Evolutionary conservation across 441 rosid genomes (phyloP).

Genomic region (Adansonia rubrostipa): DNA sequence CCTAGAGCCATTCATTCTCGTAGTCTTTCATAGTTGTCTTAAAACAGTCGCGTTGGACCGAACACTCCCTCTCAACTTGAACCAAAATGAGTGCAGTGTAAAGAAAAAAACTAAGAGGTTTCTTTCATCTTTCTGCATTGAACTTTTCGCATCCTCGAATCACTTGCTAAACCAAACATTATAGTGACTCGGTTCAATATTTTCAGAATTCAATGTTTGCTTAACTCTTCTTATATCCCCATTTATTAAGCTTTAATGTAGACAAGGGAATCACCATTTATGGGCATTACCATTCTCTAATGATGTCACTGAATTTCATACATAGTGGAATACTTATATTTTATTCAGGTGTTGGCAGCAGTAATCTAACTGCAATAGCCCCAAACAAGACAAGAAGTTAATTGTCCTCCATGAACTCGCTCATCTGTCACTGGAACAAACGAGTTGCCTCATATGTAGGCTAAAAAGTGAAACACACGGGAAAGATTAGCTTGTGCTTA

Average conservation of each 20-base stretch:
- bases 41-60: background rate
- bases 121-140: background rate
- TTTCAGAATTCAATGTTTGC: background rate
- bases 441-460: conserved; percentile 52
- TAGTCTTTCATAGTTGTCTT: background rate
- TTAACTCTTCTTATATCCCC: background rate
- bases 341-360: conserved; percentile 4
- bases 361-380: background rate
- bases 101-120: background rate
- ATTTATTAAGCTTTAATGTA: background rate
- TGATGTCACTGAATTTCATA: too few species aligned
- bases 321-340: background rate
- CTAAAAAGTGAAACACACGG: conserved; percentile 45
- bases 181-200: too few species aligned
- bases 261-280: background rate
- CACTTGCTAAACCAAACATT: background rate
- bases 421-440: conserved; percentile 56
- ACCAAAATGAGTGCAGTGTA: background rate
- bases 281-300: background rate
- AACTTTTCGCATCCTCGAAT: background rate
- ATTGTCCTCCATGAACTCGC: conserved; percentile 39
- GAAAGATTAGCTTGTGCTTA: conserved; percentile 39
- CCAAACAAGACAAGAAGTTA: conserved; percentile 23
- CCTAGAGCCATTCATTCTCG: background rate
- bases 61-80: background rate